Evolutionary conservation across 1,284 basidiomycete species (phyloP), one percentile per base, ranked within the genome.

Genomic region (Polyporus tsugae): DNA sequence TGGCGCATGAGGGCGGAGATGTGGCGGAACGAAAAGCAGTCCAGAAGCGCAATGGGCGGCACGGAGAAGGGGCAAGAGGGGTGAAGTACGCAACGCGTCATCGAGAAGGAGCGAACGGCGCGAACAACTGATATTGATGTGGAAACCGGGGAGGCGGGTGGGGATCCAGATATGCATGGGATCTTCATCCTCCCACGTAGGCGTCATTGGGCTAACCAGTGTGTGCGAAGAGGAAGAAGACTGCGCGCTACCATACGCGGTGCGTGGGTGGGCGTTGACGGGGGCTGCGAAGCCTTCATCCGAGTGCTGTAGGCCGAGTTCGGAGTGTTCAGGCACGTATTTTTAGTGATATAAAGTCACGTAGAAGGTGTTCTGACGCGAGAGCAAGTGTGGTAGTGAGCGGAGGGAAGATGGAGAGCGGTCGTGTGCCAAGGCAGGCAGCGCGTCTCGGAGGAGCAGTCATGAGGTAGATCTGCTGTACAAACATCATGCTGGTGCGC

Each of bases 321-420:
- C 60, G 69, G 67, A 19, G 72, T 67, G 58, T 64, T 62, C 52
- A 44, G 10, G 57, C 70, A 72, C 71, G 70, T 72, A n/a, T 46
- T 61, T 41, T 49, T 55, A n/a, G 44, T 6, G 57, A 7, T 49
- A 4, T n/a, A 13, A 35, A 22, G 52, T 64, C 38, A 59, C 49
- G 44, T 46, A 60, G 44, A 33, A 39, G 36, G 44, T 55, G 25
- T 25, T 39, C 7, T 41, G 59, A 41, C 36, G 29, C 11, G 25
- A 33, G 35, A 44, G 22, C 15, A 63, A 6, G 36, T 17, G 19
- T 19, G 59, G 46, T 41, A 60, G 60, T n/a, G 41, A n/a, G 22
- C 38, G 36, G 52, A 33, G 29, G 2, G 39, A 9, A 10, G 36
- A 55, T 29, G 62, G 64, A 38, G 62, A 58, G 35, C 4, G 66